Base-by-base conservation (phyloP, 805 yeast species). In the Henningerozyma blattae region DNA sequence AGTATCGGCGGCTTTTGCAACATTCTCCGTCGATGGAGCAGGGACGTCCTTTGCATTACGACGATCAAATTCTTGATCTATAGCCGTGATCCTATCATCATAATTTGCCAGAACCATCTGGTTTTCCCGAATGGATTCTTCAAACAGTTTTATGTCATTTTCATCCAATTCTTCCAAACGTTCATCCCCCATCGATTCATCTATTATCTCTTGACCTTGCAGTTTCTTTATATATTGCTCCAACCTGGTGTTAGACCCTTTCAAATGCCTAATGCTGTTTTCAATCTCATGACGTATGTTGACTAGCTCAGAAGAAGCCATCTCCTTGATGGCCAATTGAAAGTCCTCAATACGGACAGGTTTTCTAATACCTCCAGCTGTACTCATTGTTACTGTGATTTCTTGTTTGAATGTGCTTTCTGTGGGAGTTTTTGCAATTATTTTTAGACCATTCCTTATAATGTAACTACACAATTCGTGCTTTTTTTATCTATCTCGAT, bases 91-190 rank as follows among this genome's bases (percentile, higher is more conserved):
- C 37, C 79, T 56, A 26, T 61, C 58, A 9, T 49, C 38, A 46
- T 76, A 77, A 45, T 70, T 75, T 3, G 50, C 44, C 16, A 77
- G 56, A n/a, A 77, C 80, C 3, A 50, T 47, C 10, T 60, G 54
- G 49, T 79, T 79, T 42, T 78, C 87, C 7, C 48, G 44, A 14
- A 76, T 62, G 8, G 77, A 65, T n/a, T 72, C 78, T 5, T 44
- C 49, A 52, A 69, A 78, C 13, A 79, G 46, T 13, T 56, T 50
- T n/a, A 59, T 47, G 45, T 77, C 84, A 10, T 61, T 61, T 4
- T 56, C 58, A 15, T 59, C 58, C 19, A 56, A 52, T 9, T 54
- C 46, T 16, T 47, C 49, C 16, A 46, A 40, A 6, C 6, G 7
- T 17, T 44, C 39, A 17, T 44, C 41, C 14, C 44, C 52, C 13